These are phyloP conservation scores for Cadophora sp. DNA, from an alignment of 2,329 filamentous ascomycete genomes.

Conservation along the genomic window DNA sequence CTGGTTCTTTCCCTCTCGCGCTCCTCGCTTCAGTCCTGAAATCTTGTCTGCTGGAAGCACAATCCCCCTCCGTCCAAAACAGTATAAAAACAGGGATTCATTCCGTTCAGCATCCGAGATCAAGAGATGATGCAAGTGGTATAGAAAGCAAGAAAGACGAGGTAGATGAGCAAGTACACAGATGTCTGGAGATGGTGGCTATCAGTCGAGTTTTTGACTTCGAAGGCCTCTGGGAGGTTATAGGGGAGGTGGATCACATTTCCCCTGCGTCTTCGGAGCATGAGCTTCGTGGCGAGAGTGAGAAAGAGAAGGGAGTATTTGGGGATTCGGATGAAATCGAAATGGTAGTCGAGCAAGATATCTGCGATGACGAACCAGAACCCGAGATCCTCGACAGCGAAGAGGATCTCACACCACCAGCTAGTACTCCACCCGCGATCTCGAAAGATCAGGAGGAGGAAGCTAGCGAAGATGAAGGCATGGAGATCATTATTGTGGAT, in stretches of 20 bases:
- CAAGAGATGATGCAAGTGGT: neutral
- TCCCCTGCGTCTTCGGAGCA: neutral
- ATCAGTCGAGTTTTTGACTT: constrained; percentile 65
- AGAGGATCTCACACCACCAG: constrained; percentile 22
- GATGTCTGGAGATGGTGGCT: constrained; percentile 56
- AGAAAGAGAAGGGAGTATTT: neutral
- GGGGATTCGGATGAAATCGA: neutral
- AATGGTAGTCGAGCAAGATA: neutral
- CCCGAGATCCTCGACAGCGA: constrained; percentile 32
- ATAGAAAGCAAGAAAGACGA: neutral
- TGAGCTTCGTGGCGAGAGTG: constrained; percentile 2
- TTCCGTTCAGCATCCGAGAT: neutral
- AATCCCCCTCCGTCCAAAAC: constrained; percentile 3
- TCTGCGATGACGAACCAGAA: constrained; percentile 9
- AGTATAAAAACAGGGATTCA: constrained; percentile 22
- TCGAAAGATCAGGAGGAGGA: neutral
- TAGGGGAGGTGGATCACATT: constrained; percentile 53
- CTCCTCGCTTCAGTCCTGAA: constrained; percentile 40
- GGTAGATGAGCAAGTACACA: constrained; percentile 33
- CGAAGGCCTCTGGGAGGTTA: constrained; percentile 63
- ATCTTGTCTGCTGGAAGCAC: constrained; percentile 28
- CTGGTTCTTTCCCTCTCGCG: constrained; percentile 41
- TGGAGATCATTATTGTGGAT: constrained; percentile 60
- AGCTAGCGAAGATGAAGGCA: constrained; percentile 22
- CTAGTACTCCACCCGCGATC: constrained; percentile 11